These are phyloP conservation scores for Ceratocystis albifundus DNA, from an alignment of 2,329 filamentous ascomycete species.

Conservation along the genomic window DNA sequence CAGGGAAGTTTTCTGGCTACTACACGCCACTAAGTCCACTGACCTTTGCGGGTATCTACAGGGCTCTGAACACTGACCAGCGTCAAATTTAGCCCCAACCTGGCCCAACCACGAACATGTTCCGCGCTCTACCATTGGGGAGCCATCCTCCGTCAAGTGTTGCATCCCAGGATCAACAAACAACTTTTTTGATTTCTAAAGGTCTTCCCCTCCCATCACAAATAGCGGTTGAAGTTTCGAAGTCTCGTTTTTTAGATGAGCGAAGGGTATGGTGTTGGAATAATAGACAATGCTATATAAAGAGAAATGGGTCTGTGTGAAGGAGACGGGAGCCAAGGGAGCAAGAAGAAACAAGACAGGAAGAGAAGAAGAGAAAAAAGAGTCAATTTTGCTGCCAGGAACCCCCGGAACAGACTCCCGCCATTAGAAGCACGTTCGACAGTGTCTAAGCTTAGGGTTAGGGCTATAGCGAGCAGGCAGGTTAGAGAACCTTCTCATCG, in stretches of 20 bases:
- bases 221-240: not conserved
- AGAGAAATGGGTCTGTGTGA: conserved; percentile 2
- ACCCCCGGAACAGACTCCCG: not conserved
- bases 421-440: no score
- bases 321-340: not conserved
- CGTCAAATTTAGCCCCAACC: no score
- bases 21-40: no score
- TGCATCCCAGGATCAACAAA: conserved; percentile 1
- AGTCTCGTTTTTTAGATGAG: not conserved
- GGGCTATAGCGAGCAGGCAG: no score
- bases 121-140: not conserved
- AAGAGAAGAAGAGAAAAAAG: not conserved
- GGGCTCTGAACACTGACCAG: no score
- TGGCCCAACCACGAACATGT: not conserved
- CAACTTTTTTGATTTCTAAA: not conserved
- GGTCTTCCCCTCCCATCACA: not conserved
- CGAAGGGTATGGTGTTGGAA: not conserved
- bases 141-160: not conserved
- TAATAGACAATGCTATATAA: conserved; percentile 7
- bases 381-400: not conserved
- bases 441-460: no score
- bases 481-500: no score
- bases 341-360: not conserved
- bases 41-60: no score
- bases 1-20: no score